These are phyloP conservation scores for Rhynchospora breviuscula DNA, from an alignment of 176 grass and related monocot genomes.

Conservation along the genomic window DNA sequence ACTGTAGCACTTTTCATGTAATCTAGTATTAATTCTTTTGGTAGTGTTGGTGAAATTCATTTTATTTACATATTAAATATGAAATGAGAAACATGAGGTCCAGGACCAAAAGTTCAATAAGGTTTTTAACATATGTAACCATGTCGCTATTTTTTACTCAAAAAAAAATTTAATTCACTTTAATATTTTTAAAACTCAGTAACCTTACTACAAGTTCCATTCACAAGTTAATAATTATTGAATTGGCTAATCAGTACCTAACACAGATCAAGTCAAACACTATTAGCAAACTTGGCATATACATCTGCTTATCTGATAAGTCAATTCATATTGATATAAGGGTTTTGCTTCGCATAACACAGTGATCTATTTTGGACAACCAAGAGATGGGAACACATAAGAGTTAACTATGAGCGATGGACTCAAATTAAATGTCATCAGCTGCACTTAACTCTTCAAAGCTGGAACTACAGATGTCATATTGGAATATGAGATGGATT, in stretches of 20 bases:
- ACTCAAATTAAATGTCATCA: neutral
- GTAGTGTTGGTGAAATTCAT: neutral
- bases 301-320: neutral
- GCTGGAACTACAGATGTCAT: neutral
- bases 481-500: neutral
- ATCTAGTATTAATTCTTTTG: neutral
- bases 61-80: neutral
- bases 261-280: neutral
- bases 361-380: neutral
- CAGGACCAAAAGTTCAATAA: too few species aligned
- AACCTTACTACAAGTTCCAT: too few species aligned
- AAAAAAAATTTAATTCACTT: too few species aligned
- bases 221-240: neutral
- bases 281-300: neutral
- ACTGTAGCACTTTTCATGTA: neutral
- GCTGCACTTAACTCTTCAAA: neutral
- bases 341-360: neutral
- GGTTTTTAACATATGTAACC: too few species aligned
- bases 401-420: neutral
- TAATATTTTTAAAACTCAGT: too few species aligned
- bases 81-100: neutral
- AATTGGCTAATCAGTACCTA: neutral
- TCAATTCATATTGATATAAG: neutral
- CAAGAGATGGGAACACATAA: neutral
- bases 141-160: too few species aligned